Conservation (phyloP, 345 rosid species). For the Boechera retrofracta region DNA sequence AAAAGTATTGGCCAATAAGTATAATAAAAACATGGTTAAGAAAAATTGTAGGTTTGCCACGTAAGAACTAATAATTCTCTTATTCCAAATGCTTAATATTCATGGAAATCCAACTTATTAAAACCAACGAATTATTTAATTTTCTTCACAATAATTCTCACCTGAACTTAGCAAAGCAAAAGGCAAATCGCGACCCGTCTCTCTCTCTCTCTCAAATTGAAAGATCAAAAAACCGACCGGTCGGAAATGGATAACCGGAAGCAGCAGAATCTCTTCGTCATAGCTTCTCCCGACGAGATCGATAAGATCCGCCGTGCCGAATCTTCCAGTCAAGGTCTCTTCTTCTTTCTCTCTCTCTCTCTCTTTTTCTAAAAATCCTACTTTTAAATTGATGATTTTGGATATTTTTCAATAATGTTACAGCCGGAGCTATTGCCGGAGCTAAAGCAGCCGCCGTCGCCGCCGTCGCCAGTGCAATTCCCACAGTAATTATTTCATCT, state of each 20-base stretch:
- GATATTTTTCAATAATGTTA: not conserved
- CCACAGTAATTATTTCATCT: conserved; percentile 59
- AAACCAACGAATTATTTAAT: too few relatives aligned
- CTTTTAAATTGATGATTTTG: not conserved
- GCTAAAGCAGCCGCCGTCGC: conserved; percentile 84
- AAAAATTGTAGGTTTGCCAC: too few relatives aligned
- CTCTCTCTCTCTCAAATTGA: conserved; percentile 18
- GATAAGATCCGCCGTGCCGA: conserved; percentile 44
- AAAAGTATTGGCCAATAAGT: too few relatives aligned
- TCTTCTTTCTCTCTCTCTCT: conserved; percentile 10
- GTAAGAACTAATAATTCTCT: too few relatives aligned
- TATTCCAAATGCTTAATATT: too few relatives aligned
- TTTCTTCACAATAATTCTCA: not conserved
- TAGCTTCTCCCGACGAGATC: conserved; percentile 43
- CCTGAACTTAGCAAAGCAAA: not conserved
- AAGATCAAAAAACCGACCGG: conserved; percentile 19
- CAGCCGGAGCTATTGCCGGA: conserved; percentile 89
- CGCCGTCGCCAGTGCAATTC: conserved; percentile 71
- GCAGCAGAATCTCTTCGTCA: conserved; percentile 33
- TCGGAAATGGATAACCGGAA: conserved; percentile 32
- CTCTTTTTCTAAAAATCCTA: not conserved
- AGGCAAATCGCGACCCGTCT: conserved; percentile 37
- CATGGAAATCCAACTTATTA: too few relatives aligned
- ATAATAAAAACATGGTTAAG: too few relatives aligned
- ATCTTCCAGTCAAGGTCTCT: conserved; percentile 36